Conservation (phyloP, 2,329 filamentous ascomycete species). For the Cryphonectria nitschkei region DNA sequence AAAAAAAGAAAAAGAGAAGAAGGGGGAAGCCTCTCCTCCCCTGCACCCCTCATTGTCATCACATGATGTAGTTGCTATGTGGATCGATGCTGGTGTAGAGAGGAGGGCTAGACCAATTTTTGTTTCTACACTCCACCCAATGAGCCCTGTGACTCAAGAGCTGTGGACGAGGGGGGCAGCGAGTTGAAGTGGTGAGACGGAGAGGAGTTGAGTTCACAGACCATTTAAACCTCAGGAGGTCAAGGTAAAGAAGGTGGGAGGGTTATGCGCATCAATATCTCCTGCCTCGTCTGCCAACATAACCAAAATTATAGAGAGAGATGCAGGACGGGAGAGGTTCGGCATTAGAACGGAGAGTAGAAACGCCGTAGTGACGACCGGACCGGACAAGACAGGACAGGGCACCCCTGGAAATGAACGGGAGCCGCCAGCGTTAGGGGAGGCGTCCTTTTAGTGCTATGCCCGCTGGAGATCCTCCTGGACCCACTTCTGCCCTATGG, state of each 20-base stretch:
- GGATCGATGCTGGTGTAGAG: background rate
- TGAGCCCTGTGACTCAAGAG: background rate
- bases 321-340: too few species aligned
- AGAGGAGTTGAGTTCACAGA: background rate
- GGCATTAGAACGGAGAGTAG: background rate
- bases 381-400: background rate
- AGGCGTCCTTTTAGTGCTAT: background rate
- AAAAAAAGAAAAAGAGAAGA: background rate
- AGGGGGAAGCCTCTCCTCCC: background rate
- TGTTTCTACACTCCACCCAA: background rate
- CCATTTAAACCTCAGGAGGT: background rate
- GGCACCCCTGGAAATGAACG: background rate
- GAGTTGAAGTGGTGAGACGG: background rate
- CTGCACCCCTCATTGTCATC: constrained; percentile 2
- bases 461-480: background rate
- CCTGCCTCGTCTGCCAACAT: too few species aligned
- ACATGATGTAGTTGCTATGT: constrained; percentile 26
- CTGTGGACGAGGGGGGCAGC: background rate
- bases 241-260: too few species aligned
- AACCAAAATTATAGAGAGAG: too few species aligned
- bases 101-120: background rate
- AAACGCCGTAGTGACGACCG: too few species aligned
- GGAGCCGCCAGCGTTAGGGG: background rate
- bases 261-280: too few species aligned
- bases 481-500: constrained; percentile 20